These are phyloP conservation scores for Spongospora subterranea DNA, from an alignment of 208 protist species.

Conservation along the genomic window DNA sequence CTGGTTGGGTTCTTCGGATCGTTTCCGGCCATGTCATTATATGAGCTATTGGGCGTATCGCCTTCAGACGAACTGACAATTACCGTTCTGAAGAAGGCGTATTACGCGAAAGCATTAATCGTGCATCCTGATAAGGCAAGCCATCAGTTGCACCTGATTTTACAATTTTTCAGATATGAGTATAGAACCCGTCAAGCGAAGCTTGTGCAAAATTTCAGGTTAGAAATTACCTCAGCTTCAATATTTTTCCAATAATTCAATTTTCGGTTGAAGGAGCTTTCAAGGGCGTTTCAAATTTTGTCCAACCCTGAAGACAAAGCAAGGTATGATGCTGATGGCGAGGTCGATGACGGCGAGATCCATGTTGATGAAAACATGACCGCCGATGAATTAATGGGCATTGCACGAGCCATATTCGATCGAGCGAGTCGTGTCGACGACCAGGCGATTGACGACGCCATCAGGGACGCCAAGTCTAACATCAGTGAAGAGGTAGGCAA, in stretches of 20 bases:
- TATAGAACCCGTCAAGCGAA: background rate
- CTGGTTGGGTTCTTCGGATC: background rate
- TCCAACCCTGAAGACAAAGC: background rate
- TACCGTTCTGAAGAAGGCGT: slow-evolving; percentile 28
- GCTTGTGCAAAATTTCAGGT: slow-evolving; percentile 32
- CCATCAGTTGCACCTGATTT: too few species aligned
- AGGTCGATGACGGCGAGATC: slow-evolving; percentile 14
- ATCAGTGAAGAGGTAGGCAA: slow-evolving; percentile 34
- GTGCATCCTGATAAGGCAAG: slow-evolving; percentile 28
- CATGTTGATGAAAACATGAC: slow-evolving; percentile 6
- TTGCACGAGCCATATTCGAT: slow-evolving; percentile 17
- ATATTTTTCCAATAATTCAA: too few species aligned
- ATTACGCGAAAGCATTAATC: slow-evolving; percentile 27
- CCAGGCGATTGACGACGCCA: background rate
- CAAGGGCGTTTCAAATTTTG: background rate
- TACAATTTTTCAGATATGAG: background rate
- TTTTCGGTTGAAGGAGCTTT: slow-evolving; percentile 26
- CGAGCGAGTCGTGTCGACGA: background rate
- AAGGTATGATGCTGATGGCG: background rate
- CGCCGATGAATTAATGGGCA: background rate
- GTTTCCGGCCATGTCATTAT: background rate
- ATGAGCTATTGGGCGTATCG: slow-evolving; percentile 7
- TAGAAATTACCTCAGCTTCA: background rate
- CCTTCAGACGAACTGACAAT: background rate
- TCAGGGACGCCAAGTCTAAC: background rate